These are phyloP conservation scores for Helenozyma rhizophorensis DNA, from an alignment of 805 yeast species.

Conservation along the genomic window DNA sequence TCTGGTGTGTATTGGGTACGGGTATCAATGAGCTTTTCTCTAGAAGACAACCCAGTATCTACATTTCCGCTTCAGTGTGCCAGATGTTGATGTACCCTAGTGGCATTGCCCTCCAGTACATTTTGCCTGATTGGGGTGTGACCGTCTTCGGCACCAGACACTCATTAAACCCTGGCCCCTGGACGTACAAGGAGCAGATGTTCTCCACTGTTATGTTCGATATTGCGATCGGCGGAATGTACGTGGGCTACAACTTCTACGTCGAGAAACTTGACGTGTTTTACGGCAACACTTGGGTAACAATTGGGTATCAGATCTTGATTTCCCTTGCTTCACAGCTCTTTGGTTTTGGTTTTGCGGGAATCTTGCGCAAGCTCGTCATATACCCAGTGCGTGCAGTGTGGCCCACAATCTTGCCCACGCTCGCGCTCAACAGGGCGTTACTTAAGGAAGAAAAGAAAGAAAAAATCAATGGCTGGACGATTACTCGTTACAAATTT, in stretches of 20 bases:
- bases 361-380: not conserved
- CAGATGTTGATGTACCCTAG: not conserved
- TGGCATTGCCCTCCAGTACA: not conserved
- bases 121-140: not conserved
- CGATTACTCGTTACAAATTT: constrained; percentile 45
- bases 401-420: constrained; percentile 1
- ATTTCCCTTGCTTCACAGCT: not conserved
- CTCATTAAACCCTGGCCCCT: constrained; percentile 4
- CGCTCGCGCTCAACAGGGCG: constrained; percentile 1
- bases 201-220: constrained; percentile 2
- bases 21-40: not conserved
- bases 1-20: not conserved
- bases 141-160: not conserved
- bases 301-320: not conserved
- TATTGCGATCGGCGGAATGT: not conserved
- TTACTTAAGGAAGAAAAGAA: not conserved
- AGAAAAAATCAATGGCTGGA: constrained; percentile 45
- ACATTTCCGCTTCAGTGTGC: not conserved
- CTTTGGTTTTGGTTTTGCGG: constrained; percentile 1
- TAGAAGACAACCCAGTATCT: not conserved
- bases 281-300: not conserved
- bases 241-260: no score
- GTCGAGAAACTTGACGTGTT: not conserved
- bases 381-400: not conserved
- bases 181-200: constrained; percentile 6